Percentiles rank a stretch among this genome's conserved stretches.
Conservation (phyloP, 805 yeast species). For the Blastobotrys terrestris region DNA sequence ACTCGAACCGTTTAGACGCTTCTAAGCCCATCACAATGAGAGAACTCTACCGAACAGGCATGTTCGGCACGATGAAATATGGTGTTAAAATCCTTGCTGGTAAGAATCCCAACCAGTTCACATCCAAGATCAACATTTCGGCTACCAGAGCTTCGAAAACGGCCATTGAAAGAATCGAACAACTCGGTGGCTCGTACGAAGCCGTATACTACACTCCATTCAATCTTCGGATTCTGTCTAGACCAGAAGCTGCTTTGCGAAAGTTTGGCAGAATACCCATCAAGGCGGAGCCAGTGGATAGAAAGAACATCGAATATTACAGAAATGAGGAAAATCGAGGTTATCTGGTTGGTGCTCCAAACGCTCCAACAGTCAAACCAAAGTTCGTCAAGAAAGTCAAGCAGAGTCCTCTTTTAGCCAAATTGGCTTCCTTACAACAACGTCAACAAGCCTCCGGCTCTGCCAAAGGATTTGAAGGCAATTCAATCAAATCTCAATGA, state of each 20-base stretch:
- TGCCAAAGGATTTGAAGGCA: constrained; percentile 9
- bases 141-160: constrained; percentile 73
- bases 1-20: constrained; percentile 56
- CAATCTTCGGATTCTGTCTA: constrained; percentile 66
- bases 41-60: constrained; percentile 67
- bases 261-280: constrained; percentile 77
- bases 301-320: constrained; percentile 76
- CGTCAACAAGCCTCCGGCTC: constrained; percentile 4
- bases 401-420: constrained; percentile 15
- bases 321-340: constrained; percentile 69
- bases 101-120: constrained; percentile 38
- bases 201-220: constrained; percentile 64
- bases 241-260: constrained; percentile 62
- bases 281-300: constrained; percentile 76
- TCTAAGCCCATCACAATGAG: constrained; percentile 55
- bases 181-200: constrained; percentile 64
- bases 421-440: constrained; percentile 12
- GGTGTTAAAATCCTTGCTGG: constrained; percentile 80
- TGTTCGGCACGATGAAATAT: constrained; percentile 63
- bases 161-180: constrained; percentile 71
- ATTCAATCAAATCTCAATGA: background rate
- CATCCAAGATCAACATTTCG: constrained; percentile 65
- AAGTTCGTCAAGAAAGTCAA: constrained; percentile 13
- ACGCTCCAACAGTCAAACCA: constrained; percentile 18
- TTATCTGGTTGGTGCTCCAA: constrained; percentile 36